Percentiles rank a stretch among this genome's conserved stretches.
phyloP scores from a whole-genome alignment of 768 basidiomycete genomes.

The Tricholoma flavovirens region DNA sequence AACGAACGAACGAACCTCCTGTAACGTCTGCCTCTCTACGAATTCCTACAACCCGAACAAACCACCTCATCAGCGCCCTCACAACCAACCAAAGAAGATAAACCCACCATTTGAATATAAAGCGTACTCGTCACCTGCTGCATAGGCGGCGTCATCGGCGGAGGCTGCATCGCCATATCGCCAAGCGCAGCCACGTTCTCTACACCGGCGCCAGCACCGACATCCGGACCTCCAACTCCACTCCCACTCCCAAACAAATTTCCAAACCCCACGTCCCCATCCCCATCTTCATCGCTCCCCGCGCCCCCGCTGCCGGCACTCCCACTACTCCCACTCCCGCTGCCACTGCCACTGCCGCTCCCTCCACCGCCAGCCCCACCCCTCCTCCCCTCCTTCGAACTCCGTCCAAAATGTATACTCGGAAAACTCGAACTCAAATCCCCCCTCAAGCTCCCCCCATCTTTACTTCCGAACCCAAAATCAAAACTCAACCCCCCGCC shows the following conservation, averaged over 20 bases:
- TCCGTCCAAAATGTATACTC: constrained; percentile 69
- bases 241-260: constrained; percentile 17
- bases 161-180: constrained; percentile 12
- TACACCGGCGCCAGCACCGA: constrained; percentile 27
- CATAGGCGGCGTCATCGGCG: constrained; percentile 20
- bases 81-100: neutral
- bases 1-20: constrained; percentile 48
- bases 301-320: constrained; percentile 18
- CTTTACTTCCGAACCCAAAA: constrained; percentile 40
- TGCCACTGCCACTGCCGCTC: constrained; percentile 1
- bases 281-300: constrained; percentile 6
- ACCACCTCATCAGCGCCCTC: neutral
- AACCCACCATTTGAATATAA: constrained; percentile 88
- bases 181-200: constrained; percentile 25
- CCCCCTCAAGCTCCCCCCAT: constrained; percentile 16
- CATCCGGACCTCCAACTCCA: constrained; percentile 25
- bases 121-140: constrained; percentile 48
- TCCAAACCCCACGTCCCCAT: neutral
- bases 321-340: constrained; percentile 16
- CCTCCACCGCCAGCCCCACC: constrained; percentile 15
- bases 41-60: constrained; percentile 58
- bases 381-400: constrained; percentile 33
- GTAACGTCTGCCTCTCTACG: constrained; percentile 85
- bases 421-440: constrained; percentile 51
- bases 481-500: constrained; percentile 61